These are phyloP conservation scores for Cutaneotrichosporon cavernicola DNA, from an alignment of 1,284 basidiomycete species.

Conservation along the genomic window DNA sequence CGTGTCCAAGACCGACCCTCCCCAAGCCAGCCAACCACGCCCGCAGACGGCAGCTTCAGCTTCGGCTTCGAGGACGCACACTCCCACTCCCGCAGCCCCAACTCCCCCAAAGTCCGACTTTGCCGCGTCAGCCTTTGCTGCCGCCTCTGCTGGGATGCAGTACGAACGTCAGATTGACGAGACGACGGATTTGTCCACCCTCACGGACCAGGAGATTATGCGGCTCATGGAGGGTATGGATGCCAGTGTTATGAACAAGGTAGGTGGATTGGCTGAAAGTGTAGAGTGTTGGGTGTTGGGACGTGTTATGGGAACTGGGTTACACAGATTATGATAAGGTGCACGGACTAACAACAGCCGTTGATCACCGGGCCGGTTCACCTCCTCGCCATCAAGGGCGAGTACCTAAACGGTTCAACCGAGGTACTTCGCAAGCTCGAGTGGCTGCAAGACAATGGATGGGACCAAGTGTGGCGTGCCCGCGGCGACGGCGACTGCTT, in stretches of 20 bases:
- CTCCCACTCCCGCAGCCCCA: too few relatives aligned
- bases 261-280: slow-evolving; percentile 17
- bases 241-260: slow-evolving; percentile 37
- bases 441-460: slow-evolving; percentile 61
- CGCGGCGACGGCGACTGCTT: slow-evolving; percentile 75
- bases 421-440: slow-evolving; percentile 67
- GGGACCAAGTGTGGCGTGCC: slow-evolving; percentile 64
- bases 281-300: too few relatives aligned
- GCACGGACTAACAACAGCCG: slow-evolving; percentile 33
- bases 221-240: slow-evolving; percentile 48
- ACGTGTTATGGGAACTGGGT: too few relatives aligned
- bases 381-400: slow-evolving; percentile 51
- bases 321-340: too few relatives aligned
- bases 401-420: slow-evolving; percentile 63
- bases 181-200: slow-evolving; percentile 48
- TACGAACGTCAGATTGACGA: slow-evolving; percentile 47
- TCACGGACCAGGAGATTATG: slow-evolving; percentile 53
- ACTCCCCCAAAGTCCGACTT: slow-evolving; percentile 15
- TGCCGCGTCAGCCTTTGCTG: slow-evolving; percentile 16
- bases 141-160: slow-evolving; percentile 14
- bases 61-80: background rate
- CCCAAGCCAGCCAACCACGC: background rate
- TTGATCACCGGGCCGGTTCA: slow-evolving; percentile 52
- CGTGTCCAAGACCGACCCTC: background rate
- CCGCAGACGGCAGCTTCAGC: background rate